These are phyloP conservation scores for Phytophthora sp. DNA, from an alignment of 352 stramenopile species.

Conservation along the genomic window DNA sequence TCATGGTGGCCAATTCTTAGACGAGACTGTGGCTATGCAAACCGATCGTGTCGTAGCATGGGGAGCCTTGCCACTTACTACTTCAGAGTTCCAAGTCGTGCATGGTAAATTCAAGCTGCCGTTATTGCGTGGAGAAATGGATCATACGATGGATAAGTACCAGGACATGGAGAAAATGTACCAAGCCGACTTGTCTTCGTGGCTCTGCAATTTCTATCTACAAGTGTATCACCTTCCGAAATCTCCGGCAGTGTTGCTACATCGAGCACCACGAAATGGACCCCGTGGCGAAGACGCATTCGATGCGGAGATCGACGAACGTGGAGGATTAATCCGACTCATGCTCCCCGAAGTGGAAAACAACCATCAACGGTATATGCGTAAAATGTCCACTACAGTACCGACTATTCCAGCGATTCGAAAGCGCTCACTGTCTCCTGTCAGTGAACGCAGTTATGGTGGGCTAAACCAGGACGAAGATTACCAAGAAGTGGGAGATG, in stretches of 20 bases:
- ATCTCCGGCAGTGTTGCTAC: conserved; percentile 26
- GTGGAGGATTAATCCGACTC: conserved; percentile 35
- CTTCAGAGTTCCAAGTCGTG: conserved; percentile 61
- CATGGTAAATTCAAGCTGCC: conserved; percentile 87
- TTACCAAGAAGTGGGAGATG: conserved; percentile 1
- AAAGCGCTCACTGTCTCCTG: conserved; percentile 3
- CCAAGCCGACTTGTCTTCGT: conserved; percentile 72
- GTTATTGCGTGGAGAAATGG: conserved; percentile 83
- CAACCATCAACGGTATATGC: conserved; percentile 51
- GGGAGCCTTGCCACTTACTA: conserved; percentile 80
- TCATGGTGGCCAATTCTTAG: conserved; percentile 18
- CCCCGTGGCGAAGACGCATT: conserved; percentile 20
- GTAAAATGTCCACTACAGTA: conserved; percentile 36
- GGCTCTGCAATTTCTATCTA: conserved; percentile 92
- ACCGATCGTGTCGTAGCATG: conserved; percentile 85
- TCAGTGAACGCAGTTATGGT: conserved; percentile 1
- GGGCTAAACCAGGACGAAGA: neutral
- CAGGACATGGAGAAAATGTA: conserved; percentile 74
- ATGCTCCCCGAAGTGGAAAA: conserved; percentile 47
- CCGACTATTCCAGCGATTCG: conserved; percentile 8
- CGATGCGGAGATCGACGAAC: conserved; percentile 63
- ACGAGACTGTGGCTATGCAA: conserved; percentile 26
- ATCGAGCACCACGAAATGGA: conserved; percentile 12
- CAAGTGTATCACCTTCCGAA: conserved; percentile 60
- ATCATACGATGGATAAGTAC: conserved; percentile 82